Evolutionary conservation across 169 alveolate genomes (phyloP), one percentile per base, ranked within the genome.

Genomic region (Miamiensis avidus): DNA sequence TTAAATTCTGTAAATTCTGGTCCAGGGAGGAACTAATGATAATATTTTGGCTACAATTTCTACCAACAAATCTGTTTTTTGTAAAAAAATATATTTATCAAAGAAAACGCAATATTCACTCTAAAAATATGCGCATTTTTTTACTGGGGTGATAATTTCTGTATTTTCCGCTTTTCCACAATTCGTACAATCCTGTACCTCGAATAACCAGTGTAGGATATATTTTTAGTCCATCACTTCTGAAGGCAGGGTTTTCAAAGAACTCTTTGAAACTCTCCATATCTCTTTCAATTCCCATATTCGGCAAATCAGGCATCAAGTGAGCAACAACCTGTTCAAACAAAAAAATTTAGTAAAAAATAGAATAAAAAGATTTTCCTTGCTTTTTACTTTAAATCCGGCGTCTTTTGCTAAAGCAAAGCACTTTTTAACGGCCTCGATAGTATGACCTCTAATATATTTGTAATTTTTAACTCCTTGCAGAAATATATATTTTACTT

Each of bases 301-400:
- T 95, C 11, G 98, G 98, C 34, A 95, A 85, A 88, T 95, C 97
- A 73, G 98, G 98, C 98, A 95, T 95, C 94, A 95, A 92, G 84
- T 95, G 98, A 32, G 96, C 93, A 64, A 95, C 95, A 1, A 95
- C 95, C 69, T 49, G 20, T 49, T 11, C 4, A 11, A 49, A 49
- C 20, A 11, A 49, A 49, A 49, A 11, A 49, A 49, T 11, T 11
- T 49, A 49, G 4, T 49, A 11, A 49, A 11, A 49, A 49, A 11
- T 49, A 49, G 4, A 49, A 11, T 49, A 49, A 49, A 49, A 11
- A 11, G 69, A 49, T 11, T 11, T 49, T 11, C 20, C 20, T 49
- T 11, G 4, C 4, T 11, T 11, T 49, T 49, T 49, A 49, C 69
- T 86, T 95, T 95, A 65, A 93, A 93, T 31, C 98, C 98, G 75